Base-by-base conservation (phyloP, 2,329 filamentous ascomycete species). In the Colletotrichum scovillei region DNA sequence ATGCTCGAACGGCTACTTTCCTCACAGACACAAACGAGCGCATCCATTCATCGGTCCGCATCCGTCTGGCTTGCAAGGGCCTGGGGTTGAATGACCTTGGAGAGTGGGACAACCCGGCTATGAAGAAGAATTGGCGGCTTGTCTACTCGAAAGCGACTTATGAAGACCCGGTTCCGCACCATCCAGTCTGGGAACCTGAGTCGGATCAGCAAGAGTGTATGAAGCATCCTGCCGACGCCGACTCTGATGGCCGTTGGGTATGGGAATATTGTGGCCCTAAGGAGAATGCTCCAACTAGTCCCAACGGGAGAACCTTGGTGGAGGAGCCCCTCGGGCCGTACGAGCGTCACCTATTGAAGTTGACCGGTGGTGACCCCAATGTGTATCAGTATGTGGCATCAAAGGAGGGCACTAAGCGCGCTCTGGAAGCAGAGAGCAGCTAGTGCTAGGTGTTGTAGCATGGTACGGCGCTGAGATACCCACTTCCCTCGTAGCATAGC, bases 251-350 rank as follows among this genome's bases (percentile, higher is more conserved):
- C 32, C 82, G 86, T 49, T 91, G 88, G 88, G 80, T 88, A 1
- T 91, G 88, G 88, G 85, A 88, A 77, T 91, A 88, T 59, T 77
- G 80, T 19, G 88, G 88, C 0, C 79, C 82, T 0, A 82, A 87
- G 66, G 75, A 77, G 24, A 77, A 81, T 2, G 86, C 85, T 8
- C 86, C 86, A 2, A 76, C 76, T 6, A 77, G 83, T 24, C 84
- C 85, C 57, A 79, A 75, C 57, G 78, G 83, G 74, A 80, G 80
- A 28, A 80, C 84, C 32, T 81, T 91, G 82, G 81, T 87, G 5
- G 89, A 91, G 76, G 88, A 90, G 77, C 85, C 82, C 5, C 76
- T 90, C 4, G 88, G 88, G 0, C 87, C 86, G 1, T 90, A 86
- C 78, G 88, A 90, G 78, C 79, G 84, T 59, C 85, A 86, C 72